A percentile compares a stretch with the other conserved stretches of the same genome.
phyloP scores from a whole-genome alignment of 164 flowering plant species.

The Saururus chinensis region DNA sequence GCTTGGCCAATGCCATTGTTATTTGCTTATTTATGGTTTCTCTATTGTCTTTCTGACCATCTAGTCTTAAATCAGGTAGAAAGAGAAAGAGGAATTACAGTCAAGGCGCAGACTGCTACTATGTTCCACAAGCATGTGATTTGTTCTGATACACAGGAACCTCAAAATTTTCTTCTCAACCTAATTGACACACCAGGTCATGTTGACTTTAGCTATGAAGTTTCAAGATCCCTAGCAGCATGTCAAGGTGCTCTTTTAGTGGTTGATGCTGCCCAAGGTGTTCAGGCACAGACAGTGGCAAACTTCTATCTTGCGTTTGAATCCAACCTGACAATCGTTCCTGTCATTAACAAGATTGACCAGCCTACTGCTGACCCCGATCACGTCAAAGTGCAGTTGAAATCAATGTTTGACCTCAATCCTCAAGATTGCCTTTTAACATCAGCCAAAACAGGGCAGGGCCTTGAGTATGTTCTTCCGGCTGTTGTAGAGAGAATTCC shows the following conservation, averaged over 20 bases:
- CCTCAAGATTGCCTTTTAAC: constrained; percentile 68
- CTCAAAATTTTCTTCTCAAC: constrained; percentile 52
- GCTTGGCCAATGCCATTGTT: not conserved
- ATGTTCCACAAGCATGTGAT: constrained; percentile 58
- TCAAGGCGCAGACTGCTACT: constrained; percentile 97
- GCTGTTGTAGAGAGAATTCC: constrained; percentile 92
- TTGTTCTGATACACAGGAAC: constrained; percentile 16
- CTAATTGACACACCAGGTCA: constrained; percentile 97
- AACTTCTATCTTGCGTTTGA: constrained; percentile 97
- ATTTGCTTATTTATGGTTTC: not conserved
- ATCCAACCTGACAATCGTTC: constrained; percentile 71
- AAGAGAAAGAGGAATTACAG: constrained; percentile 97
- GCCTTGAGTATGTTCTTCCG: constrained; percentile 91
- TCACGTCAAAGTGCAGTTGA: constrained; percentile 78
- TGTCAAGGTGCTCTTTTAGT: constrained; percentile 97
- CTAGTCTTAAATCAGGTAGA: constrained; percentile 57
- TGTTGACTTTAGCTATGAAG: constrained; percentile 98
- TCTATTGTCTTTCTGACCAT: constrained; percentile 3
- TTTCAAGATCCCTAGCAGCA: constrained; percentile 96
- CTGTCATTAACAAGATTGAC: constrained; percentile 90
- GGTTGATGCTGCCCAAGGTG: constrained; percentile 99
- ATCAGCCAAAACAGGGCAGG: constrained; percentile 94
- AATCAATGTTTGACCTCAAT: constrained; percentile 90
- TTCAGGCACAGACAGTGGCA: constrained; percentile 97
- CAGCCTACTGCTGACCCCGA: constrained; percentile 99